Percentiles rank a stretch among this genome's conserved stretches.
Evolutionary conservation across 1,139 yeast genomes (phyloP).

Genomic region (Sugiyamaella xylanicola): DNA sequence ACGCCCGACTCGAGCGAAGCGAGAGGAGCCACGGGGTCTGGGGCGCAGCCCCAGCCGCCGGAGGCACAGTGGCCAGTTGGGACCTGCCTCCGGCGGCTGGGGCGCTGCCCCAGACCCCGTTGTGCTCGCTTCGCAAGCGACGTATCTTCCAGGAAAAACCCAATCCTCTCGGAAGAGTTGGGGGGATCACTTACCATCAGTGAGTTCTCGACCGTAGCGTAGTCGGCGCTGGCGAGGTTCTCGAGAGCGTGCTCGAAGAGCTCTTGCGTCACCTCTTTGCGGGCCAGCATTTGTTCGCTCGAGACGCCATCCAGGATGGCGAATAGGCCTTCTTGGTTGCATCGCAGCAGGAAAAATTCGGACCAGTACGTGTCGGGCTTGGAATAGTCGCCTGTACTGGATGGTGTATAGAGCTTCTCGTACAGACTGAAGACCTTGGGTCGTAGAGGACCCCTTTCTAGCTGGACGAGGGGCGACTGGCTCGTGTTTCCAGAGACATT

Average conservation of each 20-base stretch:
- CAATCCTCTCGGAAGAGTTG: not conserved
- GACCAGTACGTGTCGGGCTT: constrained; percentile 44
- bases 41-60: too few species aligned
- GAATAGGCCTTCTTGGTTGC: constrained; percentile 36
- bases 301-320: constrained; percentile 31
- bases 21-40: too few species aligned
- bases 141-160: too few species aligned
- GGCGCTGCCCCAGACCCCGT: not conserved
- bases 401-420: constrained; percentile 38
- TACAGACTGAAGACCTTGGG: constrained; percentile 45
- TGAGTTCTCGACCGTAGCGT: constrained; percentile 33
- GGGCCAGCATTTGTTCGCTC: constrained; percentile 36
- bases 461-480: constrained; percentile 41
- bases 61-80: too few species aligned
- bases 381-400: constrained; percentile 17
- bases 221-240: constrained; percentile 30
- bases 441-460: constrained; percentile 39
- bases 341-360: constrained; percentile 44
- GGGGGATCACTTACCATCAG: constrained; percentile 21
- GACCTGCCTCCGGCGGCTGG: not conserved
- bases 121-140: not conserved
- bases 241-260: constrained; percentile 37
- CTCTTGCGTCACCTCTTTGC: constrained; percentile 32
- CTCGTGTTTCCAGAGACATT: not conserved
- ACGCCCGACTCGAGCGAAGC: too few species aligned